Evolutionary conservation across 192 early-diverging fungal genomes (phyloP).

Genomic region (Gamsiella multidivaricata): DNA sequence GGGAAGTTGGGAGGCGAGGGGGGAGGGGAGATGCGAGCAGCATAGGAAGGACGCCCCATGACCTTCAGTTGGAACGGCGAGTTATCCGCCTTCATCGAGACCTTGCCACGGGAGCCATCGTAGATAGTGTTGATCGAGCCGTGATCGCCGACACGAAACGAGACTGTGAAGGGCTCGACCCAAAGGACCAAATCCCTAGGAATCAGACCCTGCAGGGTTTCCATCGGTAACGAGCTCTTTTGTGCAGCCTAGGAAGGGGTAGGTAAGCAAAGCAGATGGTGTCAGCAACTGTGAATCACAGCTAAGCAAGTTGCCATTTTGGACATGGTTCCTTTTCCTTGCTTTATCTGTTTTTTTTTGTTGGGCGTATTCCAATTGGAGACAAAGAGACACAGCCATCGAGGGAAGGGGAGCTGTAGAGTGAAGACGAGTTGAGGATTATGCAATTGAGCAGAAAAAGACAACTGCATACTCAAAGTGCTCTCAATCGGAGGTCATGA

Average conservation of each 20-base stretch:
- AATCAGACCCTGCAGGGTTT: constrained; percentile 41
- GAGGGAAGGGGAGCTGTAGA: too few species aligned
- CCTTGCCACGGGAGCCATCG: constrained; percentile 61
- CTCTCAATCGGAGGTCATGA: too few species aligned
- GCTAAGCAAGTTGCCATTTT: not conserved
- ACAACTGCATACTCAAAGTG: too few species aligned
- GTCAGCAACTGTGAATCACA: not conserved
- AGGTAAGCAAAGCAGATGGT: not conserved
- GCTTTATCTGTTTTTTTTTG: too few species aligned
- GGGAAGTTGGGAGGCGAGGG: constrained; percentile 23
- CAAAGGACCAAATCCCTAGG: constrained; percentile 75
- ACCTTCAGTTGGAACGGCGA: constrained; percentile 5
- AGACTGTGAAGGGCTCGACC: constrained; percentile 77
- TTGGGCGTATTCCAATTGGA: too few species aligned
- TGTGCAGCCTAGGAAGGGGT: constrained; percentile 36
- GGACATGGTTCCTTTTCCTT: not conserved
- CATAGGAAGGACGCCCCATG: constrained; percentile 7
- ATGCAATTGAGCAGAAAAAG: too few species aligned
- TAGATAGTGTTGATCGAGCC: constrained; percentile 71
- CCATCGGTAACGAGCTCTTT: constrained; percentile 23
- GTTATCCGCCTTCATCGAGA: constrained; percentile 22
- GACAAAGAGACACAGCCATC: too few species aligned
- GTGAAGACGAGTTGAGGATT: too few species aligned
- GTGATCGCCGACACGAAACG: constrained; percentile 75
- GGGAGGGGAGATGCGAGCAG: constrained; percentile 10